These are phyloP conservation scores for Colletotrichum eremochloae DNA, from an alignment of 2,329 filamentous ascomycete genomes.

Conservation along the genomic window DNA sequence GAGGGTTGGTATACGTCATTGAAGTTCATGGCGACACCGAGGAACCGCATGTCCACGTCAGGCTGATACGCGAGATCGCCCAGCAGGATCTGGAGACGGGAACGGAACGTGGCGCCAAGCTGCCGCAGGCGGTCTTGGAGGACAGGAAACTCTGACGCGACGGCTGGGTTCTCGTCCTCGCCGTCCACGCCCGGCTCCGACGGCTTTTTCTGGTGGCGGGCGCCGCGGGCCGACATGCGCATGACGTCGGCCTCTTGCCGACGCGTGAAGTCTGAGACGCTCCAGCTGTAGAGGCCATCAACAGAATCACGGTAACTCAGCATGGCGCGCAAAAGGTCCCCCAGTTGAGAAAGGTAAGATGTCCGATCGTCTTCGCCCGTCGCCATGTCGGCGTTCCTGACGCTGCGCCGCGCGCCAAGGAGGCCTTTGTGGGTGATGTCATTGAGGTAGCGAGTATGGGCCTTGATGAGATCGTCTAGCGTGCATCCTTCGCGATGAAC, in stretches of 20 bases:
- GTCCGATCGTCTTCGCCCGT: slow-evolving; percentile 74
- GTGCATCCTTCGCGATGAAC: slow-evolving; percentile 89
- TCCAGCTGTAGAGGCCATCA: slow-evolving; percentile 94
- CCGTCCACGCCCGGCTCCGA: slow-evolving; percentile 40
- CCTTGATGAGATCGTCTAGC: slow-evolving; percentile 92
- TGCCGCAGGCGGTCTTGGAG: slow-evolving; percentile 80
- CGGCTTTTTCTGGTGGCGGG: slow-evolving; percentile 39
- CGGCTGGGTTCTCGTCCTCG: slow-evolving; percentile 48
- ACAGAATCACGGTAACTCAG: slow-evolving; percentile 93
- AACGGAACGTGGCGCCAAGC: slow-evolving; percentile 81
- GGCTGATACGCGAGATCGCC: slow-evolving; percentile 94
- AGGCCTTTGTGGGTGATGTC: slow-evolving; percentile 97
- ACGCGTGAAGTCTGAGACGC: slow-evolving; percentile 91
- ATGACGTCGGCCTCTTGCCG: slow-evolving; percentile 84
- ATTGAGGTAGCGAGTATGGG: slow-evolving; percentile 90
- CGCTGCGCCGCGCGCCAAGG: slow-evolving; percentile 76
- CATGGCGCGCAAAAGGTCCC: slow-evolving; percentile 94
- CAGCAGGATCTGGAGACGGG: slow-evolving; percentile 82
- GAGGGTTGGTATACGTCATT: slow-evolving; percentile 94
- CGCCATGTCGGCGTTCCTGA: slow-evolving; percentile 54
- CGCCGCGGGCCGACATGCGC: slow-evolving; percentile 72
- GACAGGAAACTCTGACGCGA: slow-evolving; percentile 76
- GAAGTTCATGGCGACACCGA: slow-evolving; percentile 98
- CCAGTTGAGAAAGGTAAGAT: slow-evolving; percentile 89
- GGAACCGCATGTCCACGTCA: slow-evolving; percentile 94